Evolutionary conservation across 2,329 filamentous ascomycete genomes (phyloP), one percentile per base, ranked within the genome.

Genomic region (Pseudogymnoascus sp.): DNA sequence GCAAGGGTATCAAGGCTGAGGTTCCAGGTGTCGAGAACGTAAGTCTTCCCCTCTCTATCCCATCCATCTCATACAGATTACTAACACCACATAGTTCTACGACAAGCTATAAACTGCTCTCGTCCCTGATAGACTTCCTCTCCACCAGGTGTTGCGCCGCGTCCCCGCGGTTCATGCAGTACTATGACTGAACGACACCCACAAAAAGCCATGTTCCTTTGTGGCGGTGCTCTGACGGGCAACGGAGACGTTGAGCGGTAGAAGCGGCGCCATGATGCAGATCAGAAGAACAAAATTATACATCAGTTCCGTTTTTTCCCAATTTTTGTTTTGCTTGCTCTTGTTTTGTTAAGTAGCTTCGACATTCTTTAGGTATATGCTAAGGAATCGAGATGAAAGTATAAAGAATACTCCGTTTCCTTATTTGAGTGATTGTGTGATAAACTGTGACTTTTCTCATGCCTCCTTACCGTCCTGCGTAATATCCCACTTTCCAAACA

Each of bases 1-100:
- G 92, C 80, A 99, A 99, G 90, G 94, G 92, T 90, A 82, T 99
- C 83, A 99, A 99, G 90, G 80, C 88, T 74, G 84, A 90, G 72
- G 89, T 96, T 75, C 92, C 94, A 71, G 89, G 88, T 75, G 86
- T 91, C 81, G 90, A 90, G 75, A 95, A 96, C 84, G 90, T 94
- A 85, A 90, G 90, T 89, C 66, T 21, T 6, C 0, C 4, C 2
- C 26, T 18, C 33, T 2, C 37, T 6, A 37, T 23, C 7, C 26
- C 35, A 28, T 23, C 37, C 15, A 26, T 45, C 26, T 65, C 60
- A 56, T 45, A 39, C 21, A 58, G 68, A 64, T 73, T 79, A 73
- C 82, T 76, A 65, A 65, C 55, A 57, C 28, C 67, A 67, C 71
- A 70, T 73, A 95, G 89, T 96, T 95, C 88, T 96, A 96, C 80